Conservation (phyloP, 2,329 filamentous ascomycete genomes). For the Cyphellophora attinorum region DNA sequence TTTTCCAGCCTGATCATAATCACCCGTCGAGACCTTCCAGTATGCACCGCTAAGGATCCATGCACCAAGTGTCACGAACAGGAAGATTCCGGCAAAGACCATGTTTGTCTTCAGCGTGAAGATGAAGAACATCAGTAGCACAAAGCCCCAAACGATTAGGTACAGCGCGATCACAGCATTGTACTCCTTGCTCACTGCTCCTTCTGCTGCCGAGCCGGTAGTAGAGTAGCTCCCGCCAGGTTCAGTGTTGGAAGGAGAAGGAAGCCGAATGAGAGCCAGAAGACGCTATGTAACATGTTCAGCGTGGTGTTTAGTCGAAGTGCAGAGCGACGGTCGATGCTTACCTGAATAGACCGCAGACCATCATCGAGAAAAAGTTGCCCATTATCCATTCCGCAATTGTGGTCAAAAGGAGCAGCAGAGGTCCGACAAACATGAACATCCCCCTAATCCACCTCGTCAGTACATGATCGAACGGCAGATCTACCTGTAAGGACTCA, state of each 20-base stretch:
- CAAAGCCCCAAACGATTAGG: constrained; percentile 17
- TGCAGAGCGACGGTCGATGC: too few relatives aligned
- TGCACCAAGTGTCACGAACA: constrained; percentile 13
- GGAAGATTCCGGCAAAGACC: constrained; percentile 15
- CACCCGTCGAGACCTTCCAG: constrained; percentile 16
- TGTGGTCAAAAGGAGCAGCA: constrained; percentile 14
- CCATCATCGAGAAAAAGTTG: constrained; percentile 17
- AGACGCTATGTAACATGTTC: too few relatives aligned
- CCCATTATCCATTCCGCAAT: constrained; percentile 19
- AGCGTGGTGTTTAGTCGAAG: too few relatives aligned
- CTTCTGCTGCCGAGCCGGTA: constrained; percentile 10
- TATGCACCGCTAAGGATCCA: constrained; percentile 17
- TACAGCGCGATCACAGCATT: constrained; percentile 17
- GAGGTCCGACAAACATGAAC: constrained; percentile 16
- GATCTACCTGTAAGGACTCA: constrained; percentile 4
- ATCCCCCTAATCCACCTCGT: constrained; percentile 10
- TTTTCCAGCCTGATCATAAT: constrained; percentile 10
- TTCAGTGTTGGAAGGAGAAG: constrained; percentile 15
- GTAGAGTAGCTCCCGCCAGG: constrained; percentile 14
- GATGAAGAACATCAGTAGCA: constrained; percentile 17
- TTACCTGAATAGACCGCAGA: too few relatives aligned
- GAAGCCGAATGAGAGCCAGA: constrained; percentile 17
- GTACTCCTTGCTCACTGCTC: constrained; percentile 11
- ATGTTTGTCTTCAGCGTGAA: constrained; percentile 17
- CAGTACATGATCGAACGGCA: neutral